These are phyloP conservation scores for Citropsis articulata DNA, from an alignment of 345 rosid genomes.

Conservation along the genomic window DNA sequence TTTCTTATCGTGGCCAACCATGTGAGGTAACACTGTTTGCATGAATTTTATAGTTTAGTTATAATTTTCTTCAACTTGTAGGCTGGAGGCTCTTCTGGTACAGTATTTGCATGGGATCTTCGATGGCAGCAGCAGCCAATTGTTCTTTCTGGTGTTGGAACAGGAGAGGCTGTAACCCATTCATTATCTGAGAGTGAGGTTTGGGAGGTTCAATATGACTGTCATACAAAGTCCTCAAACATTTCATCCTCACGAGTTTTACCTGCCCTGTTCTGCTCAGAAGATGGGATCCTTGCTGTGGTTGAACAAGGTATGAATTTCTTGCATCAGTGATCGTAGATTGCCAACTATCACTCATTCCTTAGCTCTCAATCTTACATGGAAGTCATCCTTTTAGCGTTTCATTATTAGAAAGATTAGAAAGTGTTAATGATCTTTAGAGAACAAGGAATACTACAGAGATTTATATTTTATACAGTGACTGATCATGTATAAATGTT, in stretches of 20 bases:
- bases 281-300: constrained; percentile 88
- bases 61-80: constrained; percentile 18
- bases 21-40: background rate
- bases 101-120: constrained; percentile 89
- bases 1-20: background rate
- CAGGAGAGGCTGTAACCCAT: constrained; percentile 30
- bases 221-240: constrained; percentile 48
- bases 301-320: constrained; percentile 61
- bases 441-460: background rate
- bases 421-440: background rate
- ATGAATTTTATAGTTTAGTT: constrained; percentile 5
- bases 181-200: constrained; percentile 80
- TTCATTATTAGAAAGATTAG: background rate
- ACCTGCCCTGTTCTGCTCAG: constrained; percentile 86
- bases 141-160: constrained; percentile 59
- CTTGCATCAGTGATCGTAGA: background rate
- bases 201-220: constrained; percentile 85
- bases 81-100: constrained; percentile 93
- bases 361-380: background rate
- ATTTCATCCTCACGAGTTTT: constrained; percentile 61
- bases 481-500: constrained; percentile 1
- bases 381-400: background rate
- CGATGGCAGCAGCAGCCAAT: constrained; percentile 64
- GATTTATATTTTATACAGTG: background rate
- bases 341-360: too few species aligned